Conservation (phyloP, 129 eudicot genomes). For the Artemisia annua region DNA sequence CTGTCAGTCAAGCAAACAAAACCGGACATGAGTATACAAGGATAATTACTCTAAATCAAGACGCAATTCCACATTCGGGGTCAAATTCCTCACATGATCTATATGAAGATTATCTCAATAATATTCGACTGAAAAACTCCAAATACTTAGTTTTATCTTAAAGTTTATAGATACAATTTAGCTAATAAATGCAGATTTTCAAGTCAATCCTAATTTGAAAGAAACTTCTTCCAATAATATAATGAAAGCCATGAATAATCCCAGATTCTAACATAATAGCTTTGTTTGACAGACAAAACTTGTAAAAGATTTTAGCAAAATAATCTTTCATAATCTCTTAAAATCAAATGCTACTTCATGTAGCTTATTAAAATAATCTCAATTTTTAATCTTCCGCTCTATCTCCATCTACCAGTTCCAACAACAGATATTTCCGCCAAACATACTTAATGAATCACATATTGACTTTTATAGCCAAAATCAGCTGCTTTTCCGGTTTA, state of each 20-base stretch:
- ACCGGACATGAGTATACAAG: background rate
- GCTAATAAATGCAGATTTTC: background rate
- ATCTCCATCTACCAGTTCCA: too few species aligned
- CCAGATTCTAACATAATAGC: background rate
- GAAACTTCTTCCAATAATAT: background rate
- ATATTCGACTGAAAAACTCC: background rate
- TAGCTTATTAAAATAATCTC: too few species aligned
- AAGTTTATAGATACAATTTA: background rate
- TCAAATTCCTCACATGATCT: too few species aligned
- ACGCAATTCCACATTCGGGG: too few species aligned
- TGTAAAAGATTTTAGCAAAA: too few species aligned
- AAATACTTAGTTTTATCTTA: background rate
- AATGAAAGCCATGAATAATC: background rate
- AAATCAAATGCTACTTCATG: too few species aligned
- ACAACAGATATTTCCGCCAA: too few species aligned
- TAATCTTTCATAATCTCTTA: too few species aligned
- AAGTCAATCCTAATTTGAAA: background rate
- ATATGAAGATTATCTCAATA: background rate
- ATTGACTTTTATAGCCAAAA: constrained; percentile 6
- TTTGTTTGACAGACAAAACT: too few species aligned
- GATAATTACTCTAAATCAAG: background rate
- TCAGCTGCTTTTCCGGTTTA: background rate
- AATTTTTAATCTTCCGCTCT: too few species aligned
- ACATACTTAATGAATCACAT: background rate
- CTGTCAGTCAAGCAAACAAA: background rate